Evolutionary conservation across 495 filamentous ascomycete genomes (phyloP).

Genomic region (Astrocystis sublimbata): DNA sequence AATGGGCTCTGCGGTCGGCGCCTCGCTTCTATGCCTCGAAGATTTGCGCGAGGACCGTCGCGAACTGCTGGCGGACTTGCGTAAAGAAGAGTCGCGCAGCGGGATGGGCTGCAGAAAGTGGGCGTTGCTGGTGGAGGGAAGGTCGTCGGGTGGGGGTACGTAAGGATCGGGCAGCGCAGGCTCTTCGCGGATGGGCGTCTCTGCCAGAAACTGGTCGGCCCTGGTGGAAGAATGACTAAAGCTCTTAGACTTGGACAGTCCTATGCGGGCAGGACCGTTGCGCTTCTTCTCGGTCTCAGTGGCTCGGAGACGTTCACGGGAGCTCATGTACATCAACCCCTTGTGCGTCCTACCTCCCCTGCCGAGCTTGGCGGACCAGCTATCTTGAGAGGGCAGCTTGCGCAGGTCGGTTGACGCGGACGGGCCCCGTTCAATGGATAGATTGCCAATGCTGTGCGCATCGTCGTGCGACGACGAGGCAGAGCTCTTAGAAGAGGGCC

Average conservation of each 20-base stretch:
- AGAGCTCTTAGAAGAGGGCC: slow-evolving; percentile 56
- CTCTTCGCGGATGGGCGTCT: slow-evolving; percentile 56
- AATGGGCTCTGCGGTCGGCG: slow-evolving; percentile 33
- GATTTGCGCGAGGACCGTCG: slow-evolving; percentile 44
- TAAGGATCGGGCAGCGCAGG: slow-evolving; percentile 27
- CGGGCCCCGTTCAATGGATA: slow-evolving; percentile 57
- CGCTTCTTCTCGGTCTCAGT: slow-evolving; percentile 55
- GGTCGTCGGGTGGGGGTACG: slow-evolving; percentile 20
- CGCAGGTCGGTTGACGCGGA: slow-evolving; percentile 43
- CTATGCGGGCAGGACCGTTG: slow-evolving; percentile 38
- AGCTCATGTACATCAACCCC: slow-evolving; percentile 62
- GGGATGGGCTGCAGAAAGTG: slow-evolving; percentile 56
- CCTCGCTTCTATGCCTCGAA: slow-evolving; percentile 40
- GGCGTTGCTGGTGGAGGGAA: slow-evolving; percentile 20
- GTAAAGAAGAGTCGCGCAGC: slow-evolving; percentile 65
- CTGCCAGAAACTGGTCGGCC: slow-evolving; percentile 51
- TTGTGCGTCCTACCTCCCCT: slow-evolving; percentile 48
- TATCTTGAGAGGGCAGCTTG: slow-evolving; percentile 52
- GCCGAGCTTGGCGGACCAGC: slow-evolving; percentile 55
- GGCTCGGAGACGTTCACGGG: slow-evolving; percentile 56
- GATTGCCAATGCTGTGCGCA: slow-evolving; percentile 59
- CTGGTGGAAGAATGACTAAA: slow-evolving; percentile 36
- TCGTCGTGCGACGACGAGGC: slow-evolving; percentile 51
- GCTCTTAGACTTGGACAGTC: slow-evolving; percentile 29
- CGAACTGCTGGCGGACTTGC: slow-evolving; percentile 50